Evolutionary conservation across 108 stramenopile species (phyloP).

Genomic region (Cyclotella cryptica): DNA sequence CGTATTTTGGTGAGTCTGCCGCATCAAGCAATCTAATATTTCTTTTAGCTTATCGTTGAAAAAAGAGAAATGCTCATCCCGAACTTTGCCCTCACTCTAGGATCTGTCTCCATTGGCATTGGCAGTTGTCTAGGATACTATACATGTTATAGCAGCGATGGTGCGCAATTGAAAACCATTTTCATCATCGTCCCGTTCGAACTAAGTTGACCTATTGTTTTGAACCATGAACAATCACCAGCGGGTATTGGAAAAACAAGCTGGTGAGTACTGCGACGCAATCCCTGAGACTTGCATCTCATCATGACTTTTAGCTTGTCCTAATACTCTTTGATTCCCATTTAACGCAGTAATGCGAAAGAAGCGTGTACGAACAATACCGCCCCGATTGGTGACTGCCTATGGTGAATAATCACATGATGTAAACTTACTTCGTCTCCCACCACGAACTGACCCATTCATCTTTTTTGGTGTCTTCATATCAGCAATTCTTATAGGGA

Average conservation of each 20-base stretch:
- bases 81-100: background rate
- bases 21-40: background rate
- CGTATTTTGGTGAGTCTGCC: background rate
- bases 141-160: background rate
- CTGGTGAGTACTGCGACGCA: too few relatives aligned
- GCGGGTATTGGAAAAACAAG: background rate
- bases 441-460: background rate
- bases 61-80: background rate
- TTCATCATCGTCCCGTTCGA: too few relatives aligned
- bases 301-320: background rate
- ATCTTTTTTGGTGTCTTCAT: background rate
- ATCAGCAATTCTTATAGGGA: background rate
- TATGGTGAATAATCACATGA: background rate
- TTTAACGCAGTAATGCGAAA: background rate
- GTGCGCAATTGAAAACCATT: background rate
- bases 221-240: background rate
- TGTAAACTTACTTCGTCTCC: background rate
- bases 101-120: background rate
- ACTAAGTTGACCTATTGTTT: too few relatives aligned
- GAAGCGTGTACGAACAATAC: background rate
- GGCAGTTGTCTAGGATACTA: background rate
- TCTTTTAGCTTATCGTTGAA: too few relatives aligned
- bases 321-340: background rate
- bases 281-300: background rate
- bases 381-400: background rate